A percentile compares a stretch with the other conserved stretches of the same genome.
Conservation (phyloP, 2,329 filamentous ascomycete species). For the Colletotrichum lupini region DNA sequence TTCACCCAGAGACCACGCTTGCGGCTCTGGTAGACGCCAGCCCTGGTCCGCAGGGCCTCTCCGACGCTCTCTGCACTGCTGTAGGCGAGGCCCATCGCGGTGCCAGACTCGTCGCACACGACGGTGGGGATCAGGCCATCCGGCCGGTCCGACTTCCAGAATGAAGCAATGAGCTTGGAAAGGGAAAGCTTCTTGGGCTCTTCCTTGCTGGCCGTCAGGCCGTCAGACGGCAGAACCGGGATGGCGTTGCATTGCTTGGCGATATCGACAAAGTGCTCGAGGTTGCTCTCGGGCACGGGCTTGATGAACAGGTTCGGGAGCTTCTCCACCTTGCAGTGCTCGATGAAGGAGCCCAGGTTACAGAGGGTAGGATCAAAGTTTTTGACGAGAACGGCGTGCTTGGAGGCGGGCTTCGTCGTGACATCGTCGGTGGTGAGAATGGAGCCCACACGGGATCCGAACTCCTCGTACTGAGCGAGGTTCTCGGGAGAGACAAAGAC, state of each 20-base stretch:
- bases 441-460: conserved; percentile 67
- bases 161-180: conserved; percentile 76
- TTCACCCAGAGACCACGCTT: conserved; percentile 98
- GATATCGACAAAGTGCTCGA: conserved; percentile 59
- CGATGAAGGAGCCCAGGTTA: conserved; percentile 55
- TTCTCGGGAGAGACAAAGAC: conserved; percentile 83
- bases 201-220: conserved; percentile 75
- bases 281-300: conserved; percentile 56
- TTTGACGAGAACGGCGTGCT: conserved; percentile 63
- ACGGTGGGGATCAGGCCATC: conserved; percentile 91
- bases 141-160: conserved; percentile 82
- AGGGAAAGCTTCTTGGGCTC: conserved; percentile 72
- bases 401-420: conserved; percentile 51
- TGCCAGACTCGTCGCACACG: conserved; percentile 88
- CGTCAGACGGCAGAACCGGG: conserved; percentile 78
- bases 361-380: conserved; percentile 58
- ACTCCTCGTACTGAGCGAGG: conserved; percentile 67
- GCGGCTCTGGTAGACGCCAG: conserved; percentile 93
- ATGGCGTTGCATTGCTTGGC: conserved; percentile 67
- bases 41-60: conserved; percentile 82
- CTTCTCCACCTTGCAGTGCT: conserved; percentile 58
- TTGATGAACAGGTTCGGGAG: conserved; percentile 62
- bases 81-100: conserved; percentile 91
- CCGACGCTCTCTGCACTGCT: conserved; percentile 91
- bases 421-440: conserved; percentile 59